Evolutionary conservation across 2,329 filamentous ascomycete genomes (phyloP).

Genomic region (Rhinocladiella similis): DNA sequence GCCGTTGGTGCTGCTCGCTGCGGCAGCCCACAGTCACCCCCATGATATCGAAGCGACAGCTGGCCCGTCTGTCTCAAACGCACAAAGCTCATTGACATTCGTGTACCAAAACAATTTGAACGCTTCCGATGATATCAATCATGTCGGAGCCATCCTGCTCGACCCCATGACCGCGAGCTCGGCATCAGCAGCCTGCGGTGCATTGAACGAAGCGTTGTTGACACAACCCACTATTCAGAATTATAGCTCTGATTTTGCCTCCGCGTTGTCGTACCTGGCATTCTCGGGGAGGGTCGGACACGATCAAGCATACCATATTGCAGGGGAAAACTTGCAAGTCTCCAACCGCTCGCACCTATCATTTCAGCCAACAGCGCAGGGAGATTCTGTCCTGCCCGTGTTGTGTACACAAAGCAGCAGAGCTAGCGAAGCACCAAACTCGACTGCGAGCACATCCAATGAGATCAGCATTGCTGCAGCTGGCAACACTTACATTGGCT

Average conservation of each 20-base stretch:
- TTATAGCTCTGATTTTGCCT: constrained; percentile 47
- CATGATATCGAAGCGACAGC: constrained; percentile 3
- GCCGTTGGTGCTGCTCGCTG: constrained; percentile 5
- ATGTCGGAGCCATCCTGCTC: constrained; percentile 53
- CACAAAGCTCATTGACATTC: constrained; percentile 49
- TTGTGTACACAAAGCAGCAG: constrained; percentile 53
- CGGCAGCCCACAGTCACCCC: constrained; percentile 3
- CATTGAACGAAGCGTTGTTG: constrained; percentile 51
- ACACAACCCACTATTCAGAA: constrained; percentile 42
- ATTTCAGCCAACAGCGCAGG: constrained; percentile 34
- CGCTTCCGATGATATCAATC: constrained; percentile 53
- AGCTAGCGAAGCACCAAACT: constrained; percentile 35
- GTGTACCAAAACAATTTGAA: constrained; percentile 59
- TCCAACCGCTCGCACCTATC: constrained; percentile 34
- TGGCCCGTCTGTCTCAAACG: constrained; percentile 31
- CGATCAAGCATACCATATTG: constrained; percentile 45
- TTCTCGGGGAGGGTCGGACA: constrained; percentile 41
- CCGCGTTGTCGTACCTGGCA: constrained; percentile 48
- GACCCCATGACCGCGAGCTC: constrained; percentile 42
- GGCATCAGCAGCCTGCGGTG: constrained; percentile 46
- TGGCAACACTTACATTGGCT: constrained; percentile 52
- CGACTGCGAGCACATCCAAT: constrained; percentile 38
- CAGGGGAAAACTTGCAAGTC: constrained; percentile 41
- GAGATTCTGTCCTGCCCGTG: constrained; percentile 42
- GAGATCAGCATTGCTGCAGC: constrained; percentile 41